Evolutionary conservation across 2,329 filamentous ascomycete genomes (phyloP).

Genomic region (Phyllachora maydis): DNA sequence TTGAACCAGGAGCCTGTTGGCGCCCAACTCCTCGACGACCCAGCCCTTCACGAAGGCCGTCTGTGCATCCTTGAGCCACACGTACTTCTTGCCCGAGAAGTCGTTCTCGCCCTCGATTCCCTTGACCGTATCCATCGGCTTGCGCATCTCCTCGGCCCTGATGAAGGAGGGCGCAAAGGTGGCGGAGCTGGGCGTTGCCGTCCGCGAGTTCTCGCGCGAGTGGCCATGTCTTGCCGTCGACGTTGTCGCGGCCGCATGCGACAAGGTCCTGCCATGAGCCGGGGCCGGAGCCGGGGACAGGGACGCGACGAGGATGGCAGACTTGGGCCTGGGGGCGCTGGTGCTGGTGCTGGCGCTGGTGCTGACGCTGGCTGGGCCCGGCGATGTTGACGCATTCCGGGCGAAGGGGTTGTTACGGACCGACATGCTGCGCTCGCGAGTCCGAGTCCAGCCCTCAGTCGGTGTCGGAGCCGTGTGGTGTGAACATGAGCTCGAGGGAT

Average conservation of each 20-base stretch:
- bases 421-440: constrained; percentile 19
- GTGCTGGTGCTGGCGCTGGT: too few relatives aligned
- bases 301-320: constrained; percentile 46
- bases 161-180: constrained; percentile 97
- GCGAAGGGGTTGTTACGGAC: constrained; percentile 66
- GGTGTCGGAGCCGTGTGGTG: too few relatives aligned
- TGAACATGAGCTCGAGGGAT: too few relatives aligned
- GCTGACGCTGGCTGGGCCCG: too few relatives aligned
- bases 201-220: constrained; percentile 40
- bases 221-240: constrained; percentile 17
- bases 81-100: constrained; percentile 95
- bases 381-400: constrained; percentile 46
- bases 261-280: too few relatives aligned
- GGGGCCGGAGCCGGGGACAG: constrained; percentile 12
- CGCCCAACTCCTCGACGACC: constrained; percentile 63
- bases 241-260: constrained; percentile 11
- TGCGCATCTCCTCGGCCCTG: constrained; percentile 57
- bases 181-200: constrained; percentile 40
- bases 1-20: constrained; percentile 58
- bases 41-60: constrained; percentile 82
- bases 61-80: constrained; percentile 82
- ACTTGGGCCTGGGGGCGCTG: constrained; percentile 62
- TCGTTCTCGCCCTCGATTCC: constrained; percentile 95
- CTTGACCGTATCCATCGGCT: constrained; percentile 31
- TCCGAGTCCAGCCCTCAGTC: too few relatives aligned